A percentile compares a stretch with the other conserved stretches of the same genome.
These are phyloP conservation scores for Trametes cingulata DNA, from an alignment of 768 basidiomycete species.

Conservation along the genomic window DNA sequence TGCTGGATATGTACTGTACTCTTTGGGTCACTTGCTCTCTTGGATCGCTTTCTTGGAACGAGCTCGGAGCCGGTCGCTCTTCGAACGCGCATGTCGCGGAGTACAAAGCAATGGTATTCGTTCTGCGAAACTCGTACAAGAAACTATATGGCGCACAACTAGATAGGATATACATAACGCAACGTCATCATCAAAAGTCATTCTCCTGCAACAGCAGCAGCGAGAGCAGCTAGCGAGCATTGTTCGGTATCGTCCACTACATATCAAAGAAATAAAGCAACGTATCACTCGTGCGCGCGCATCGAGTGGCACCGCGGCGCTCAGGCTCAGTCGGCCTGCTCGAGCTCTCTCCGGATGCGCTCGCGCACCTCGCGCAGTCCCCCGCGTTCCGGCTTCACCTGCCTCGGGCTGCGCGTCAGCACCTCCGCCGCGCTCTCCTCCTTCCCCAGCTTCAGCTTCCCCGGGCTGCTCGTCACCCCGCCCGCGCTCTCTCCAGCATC, in stretches of 20 bases:
- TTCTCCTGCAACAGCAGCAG: background rate
- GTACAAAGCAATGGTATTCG: background rate
- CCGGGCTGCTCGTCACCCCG: slow-evolving; percentile 31
- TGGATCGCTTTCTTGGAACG: no score
- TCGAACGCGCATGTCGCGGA: background rate
- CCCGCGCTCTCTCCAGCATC: background rate
- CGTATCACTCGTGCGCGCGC: no score
- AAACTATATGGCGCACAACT: slow-evolving; percentile 12
- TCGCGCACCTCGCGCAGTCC: slow-evolving; percentile 80
- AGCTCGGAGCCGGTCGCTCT: no score
- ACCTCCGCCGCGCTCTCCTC: slow-evolving; percentile 63
- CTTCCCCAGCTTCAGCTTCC: slow-evolving; percentile 39
- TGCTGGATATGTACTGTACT: background rate
- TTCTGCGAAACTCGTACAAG: slow-evolving; percentile 4
- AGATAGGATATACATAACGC: slow-evolving; percentile 18
- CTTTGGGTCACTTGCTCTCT: background rate
- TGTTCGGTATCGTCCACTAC: slow-evolving; percentile 7
- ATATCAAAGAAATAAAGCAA: slow-evolving; percentile 7
- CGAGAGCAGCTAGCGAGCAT: slow-evolving; percentile 5
- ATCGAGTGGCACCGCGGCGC: background rate
- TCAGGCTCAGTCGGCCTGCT: slow-evolving; percentile 53
- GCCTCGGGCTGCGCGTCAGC: slow-evolving; percentile 67
- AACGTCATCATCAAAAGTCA: background rate
- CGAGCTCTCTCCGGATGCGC: slow-evolving; percentile 77
- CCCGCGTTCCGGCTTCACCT: slow-evolving; percentile 69